phyloP scores from a whole-genome alignment of 176 grass and related monocot genomes.

The Panicum miliaceum region DNA sequence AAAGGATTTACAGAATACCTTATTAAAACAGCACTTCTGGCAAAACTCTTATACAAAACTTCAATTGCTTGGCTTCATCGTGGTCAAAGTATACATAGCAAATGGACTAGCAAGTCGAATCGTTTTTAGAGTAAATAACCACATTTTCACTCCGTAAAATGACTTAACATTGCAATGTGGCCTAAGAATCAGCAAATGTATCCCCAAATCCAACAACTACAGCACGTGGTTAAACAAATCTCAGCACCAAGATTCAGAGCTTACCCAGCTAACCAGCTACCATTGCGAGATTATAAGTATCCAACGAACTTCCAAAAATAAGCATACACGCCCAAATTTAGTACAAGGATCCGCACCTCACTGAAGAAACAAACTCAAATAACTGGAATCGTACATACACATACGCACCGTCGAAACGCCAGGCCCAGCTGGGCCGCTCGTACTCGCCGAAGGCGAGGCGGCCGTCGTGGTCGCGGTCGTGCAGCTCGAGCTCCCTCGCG shows the following conservation, averaged over 20 bases:
- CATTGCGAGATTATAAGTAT: conserved; percentile 10
- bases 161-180: not conserved
- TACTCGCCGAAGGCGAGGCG: conserved; percentile 79
- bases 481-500: conserved; percentile 77
- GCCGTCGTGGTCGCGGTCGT: conserved; percentile 84
- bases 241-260: conserved; percentile 31
- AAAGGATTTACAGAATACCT: not conserved
- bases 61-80: not conserved
- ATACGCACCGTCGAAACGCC: conserved; percentile 74
- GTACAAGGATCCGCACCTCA: conserved; percentile 28
- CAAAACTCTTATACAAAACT: not conserved
- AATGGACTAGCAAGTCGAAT: not conserved
- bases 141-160: not conserved
- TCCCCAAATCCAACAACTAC: not conserved
- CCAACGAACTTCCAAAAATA: not conserved
- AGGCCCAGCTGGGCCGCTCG: conserved; percentile 80
- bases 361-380: not conserved
- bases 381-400: not conserved
- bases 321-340: not conserved
- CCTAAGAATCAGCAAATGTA: not conserved
- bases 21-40: not conserved
- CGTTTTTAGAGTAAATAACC: not conserved
- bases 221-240: conserved; percentile 4
- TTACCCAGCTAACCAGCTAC: conserved; percentile 11
- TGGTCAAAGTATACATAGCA: not conserved